phyloP scores from a whole-genome alignment of 2,329 filamentous ascomycete genomes.

The Aspergillus sp. region DNA sequence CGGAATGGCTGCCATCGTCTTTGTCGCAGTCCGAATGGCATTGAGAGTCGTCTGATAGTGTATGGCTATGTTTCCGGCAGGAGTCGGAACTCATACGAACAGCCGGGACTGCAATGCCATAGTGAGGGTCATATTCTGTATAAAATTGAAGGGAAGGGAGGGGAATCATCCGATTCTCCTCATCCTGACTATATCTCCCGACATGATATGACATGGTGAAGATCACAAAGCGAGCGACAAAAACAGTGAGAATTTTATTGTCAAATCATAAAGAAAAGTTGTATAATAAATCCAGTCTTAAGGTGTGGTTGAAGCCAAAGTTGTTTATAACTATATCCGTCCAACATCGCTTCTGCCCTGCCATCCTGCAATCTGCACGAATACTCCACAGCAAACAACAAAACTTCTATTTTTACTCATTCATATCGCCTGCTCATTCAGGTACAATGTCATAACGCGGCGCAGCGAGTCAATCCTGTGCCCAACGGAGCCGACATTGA shows the following conservation, averaged over 20 bases:
- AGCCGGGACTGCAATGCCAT: background rate
- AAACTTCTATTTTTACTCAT: background rate
- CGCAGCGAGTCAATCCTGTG: background rate
- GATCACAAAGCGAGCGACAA: background rate
- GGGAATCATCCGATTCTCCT: background rate
- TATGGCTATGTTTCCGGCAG: background rate
- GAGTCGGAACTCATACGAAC: background rate
- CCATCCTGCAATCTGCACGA: no score
- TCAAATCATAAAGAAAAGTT: no score
- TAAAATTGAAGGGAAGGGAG: background rate
- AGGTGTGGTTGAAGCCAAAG: no score
- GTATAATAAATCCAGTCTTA: no score
- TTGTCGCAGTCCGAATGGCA: background rate
- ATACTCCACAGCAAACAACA: background rate
- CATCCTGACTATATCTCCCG: background rate
- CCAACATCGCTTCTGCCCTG: no score
- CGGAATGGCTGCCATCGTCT: background rate
- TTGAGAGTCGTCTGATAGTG: background rate
- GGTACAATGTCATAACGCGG: background rate
- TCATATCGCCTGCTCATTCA: background rate
- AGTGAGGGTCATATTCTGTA: background rate
- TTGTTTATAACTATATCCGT: no score
- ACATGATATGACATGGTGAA: background rate
- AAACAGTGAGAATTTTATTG: no score
- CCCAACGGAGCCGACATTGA: background rate